These are phyloP conservation scores for Geranium brycei DNA, from an alignment of 345 rosid genomes.

Conservation along the genomic window DNA sequence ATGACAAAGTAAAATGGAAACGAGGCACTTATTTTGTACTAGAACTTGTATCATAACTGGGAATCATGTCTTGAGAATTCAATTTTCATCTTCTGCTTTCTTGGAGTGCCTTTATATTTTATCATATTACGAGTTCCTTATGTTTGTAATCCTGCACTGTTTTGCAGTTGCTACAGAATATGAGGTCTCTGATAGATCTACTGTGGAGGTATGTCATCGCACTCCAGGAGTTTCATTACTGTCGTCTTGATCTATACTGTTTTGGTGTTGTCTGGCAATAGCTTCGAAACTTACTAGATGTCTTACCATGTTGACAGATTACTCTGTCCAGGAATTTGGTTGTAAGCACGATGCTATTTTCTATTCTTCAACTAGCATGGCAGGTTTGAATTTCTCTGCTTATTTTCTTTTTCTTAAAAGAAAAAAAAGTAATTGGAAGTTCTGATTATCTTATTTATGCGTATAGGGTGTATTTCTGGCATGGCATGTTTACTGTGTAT, in stretches of 20 bases:
- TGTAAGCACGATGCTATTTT: conserved; percentile 35
- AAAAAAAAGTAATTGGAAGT: neutral
- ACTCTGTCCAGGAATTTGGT: conserved; percentile 19
- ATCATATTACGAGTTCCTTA: too few species aligned
- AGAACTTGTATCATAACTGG: neutral
- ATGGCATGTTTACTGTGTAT: conserved; percentile 55
- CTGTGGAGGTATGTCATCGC: conserved; percentile 19
- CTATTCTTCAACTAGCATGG: conserved; percentile 47
- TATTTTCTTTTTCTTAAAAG: neutral
- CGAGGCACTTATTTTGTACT: too few species aligned
- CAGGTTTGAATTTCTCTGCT: conserved; percentile 29
- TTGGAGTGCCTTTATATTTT: neutral
- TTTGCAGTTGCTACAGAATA: conserved; percentile 4
- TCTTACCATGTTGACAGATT: conserved; percentile 14
- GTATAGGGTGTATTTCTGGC: conserved; percentile 32
- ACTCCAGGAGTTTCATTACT: neutral
- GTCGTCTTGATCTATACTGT: neutral
- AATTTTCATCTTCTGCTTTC: neutral
- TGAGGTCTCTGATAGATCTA: conserved; percentile 7
- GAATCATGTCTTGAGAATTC: neutral
- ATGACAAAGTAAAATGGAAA: too few species aligned
- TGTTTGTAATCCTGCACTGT: too few species aligned
- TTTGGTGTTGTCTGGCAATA: neutral
- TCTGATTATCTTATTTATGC: conserved; percentile 1
- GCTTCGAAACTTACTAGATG: neutral